Evolutionary conservation across 495 filamentous ascomycete species (phyloP).

Genomic region (Penicillium taxi): DNA sequence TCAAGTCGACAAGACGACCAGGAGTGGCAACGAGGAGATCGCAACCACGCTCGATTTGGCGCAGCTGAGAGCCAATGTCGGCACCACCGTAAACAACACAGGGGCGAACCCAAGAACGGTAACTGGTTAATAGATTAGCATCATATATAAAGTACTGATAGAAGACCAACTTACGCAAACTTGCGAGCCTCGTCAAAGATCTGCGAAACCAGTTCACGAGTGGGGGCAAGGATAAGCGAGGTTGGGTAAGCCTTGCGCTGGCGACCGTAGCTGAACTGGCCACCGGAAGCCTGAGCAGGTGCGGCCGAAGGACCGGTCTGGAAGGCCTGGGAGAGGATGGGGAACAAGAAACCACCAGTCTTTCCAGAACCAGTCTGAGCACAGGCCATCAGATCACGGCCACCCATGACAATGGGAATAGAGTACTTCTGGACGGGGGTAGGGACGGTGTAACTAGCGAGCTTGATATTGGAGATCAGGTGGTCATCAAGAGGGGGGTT

Average conservation of each 20-base stretch:
- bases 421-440: conserved; percentile 98
- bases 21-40: conserved; percentile 96
- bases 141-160: background rate
- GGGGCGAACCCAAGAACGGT: conserved; percentile 96
- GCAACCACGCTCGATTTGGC: conserved; percentile 94
- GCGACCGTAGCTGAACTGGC: conserved; percentile 66
- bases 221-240: conserved; percentile 89
- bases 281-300: conserved; percentile 49
- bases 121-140: conserved; percentile 39
- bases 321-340: conserved; percentile 93
- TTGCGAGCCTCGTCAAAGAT: conserved; percentile 97
- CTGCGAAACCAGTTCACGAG: conserved; percentile 95
- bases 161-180: conserved; percentile 38
- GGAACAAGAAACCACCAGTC: conserved; percentile 98
- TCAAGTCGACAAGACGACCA: conserved; percentile 92
- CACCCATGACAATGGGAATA: conserved; percentile 92
- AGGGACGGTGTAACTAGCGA: conserved; percentile 87
- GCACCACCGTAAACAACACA: conserved; percentile 99
- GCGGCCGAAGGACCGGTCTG: conserved; percentile 69
- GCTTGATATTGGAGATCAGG: conserved; percentile 79
- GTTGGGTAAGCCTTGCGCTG: conserved; percentile 93
- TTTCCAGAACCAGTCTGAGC: conserved; percentile 99
- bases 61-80: conserved; percentile 93
- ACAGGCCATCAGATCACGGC: conserved; percentile 97
- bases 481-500: conserved; percentile 93